Evolutionary conservation across 2,329 filamentous ascomycete genomes (phyloP).

Genomic region (Amauroascus niger): DNA sequence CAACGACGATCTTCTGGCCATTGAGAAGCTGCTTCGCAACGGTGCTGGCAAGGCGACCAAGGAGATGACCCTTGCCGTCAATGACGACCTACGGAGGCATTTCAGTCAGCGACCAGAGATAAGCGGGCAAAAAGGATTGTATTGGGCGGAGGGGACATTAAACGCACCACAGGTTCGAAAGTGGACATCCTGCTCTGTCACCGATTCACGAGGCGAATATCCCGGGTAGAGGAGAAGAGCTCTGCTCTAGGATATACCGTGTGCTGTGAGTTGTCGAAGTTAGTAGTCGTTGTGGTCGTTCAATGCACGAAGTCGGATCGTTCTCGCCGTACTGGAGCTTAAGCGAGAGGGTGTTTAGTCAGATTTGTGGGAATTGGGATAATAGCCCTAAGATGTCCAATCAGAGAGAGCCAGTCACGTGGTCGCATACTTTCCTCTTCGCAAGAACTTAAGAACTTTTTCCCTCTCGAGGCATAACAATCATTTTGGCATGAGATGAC

Average conservation of each 20-base stretch:
- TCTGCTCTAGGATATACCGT: conserved; percentile 35
- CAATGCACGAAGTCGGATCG: conserved; percentile 36
- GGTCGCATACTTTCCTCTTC: too few relatives aligned
- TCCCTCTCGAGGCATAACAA: neutral
- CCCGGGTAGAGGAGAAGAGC: conserved; percentile 33
- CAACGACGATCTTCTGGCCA: conserved; percentile 98
- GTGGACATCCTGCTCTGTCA: conserved; percentile 52
- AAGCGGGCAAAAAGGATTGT: neutral
- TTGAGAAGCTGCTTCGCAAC: conserved; percentile 98
- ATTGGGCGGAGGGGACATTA: conserved; percentile 13
- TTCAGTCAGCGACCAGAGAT: conserved; percentile 27
- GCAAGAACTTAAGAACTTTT: too few relatives aligned
- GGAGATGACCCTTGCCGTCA: conserved; percentile 99
- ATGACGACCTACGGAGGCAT: conserved; percentile 70
- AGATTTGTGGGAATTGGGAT: conserved; percentile 33
- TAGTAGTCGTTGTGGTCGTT: conserved; percentile 40
- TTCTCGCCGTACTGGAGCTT: conserved; percentile 25
- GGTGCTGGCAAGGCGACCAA: conserved; percentile 95
- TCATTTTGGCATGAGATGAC: too few relatives aligned
- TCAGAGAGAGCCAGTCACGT: conserved; percentile 23
- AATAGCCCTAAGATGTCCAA: conserved; percentile 34
- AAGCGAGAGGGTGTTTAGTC: conserved; percentile 37
- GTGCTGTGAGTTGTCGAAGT: conserved; percentile 39
- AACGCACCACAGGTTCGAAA: conserved; percentile 57
- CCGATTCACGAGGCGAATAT: conserved; percentile 35